A percentile compares a stretch with the other conserved stretches of the same genome.
phyloP scores from a whole-genome alignment of 495 filamentous ascomycete genomes.

The Penicillium lagena region DNA sequence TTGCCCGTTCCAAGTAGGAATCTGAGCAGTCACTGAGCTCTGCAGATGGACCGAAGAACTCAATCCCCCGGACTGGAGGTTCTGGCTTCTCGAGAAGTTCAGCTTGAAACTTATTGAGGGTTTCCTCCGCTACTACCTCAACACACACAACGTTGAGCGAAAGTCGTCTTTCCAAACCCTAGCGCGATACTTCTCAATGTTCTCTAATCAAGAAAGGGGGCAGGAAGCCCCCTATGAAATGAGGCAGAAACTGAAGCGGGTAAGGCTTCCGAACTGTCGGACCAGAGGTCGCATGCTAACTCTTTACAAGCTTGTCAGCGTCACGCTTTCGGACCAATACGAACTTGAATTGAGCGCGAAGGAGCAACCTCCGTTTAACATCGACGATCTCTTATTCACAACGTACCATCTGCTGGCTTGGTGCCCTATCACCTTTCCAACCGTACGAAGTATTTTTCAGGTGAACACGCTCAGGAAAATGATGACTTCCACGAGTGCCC shows the following conservation, averaged over 20 bases:
- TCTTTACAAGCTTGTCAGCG: not conserved
- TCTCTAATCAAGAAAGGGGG: not conserved
- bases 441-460: constrained; percentile 9
- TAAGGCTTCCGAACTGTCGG: not conserved
- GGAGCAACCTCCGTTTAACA: constrained; percentile 1
- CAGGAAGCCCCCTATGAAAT: constrained; percentile 2
- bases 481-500: constrained; percentile 14
- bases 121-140: constrained; percentile 4
- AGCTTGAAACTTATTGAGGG: constrained; percentile 2
- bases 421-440: constrained; percentile 9
- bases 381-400: constrained; percentile 12
- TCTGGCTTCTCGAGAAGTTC: constrained; percentile 3
- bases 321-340: constrained; percentile 2
- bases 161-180: not conserved
- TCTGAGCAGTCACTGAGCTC: not conserved
- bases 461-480: constrained; percentile 19
- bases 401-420: constrained; percentile 9
- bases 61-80: not conserved
- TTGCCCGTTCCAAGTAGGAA: not conserved
- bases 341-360: constrained; percentile 1
- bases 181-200: constrained; percentile 1
- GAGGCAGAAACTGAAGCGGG: constrained; percentile 1
- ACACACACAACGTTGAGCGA: not conserved
- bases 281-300: not conserved
- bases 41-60: constrained; percentile 1